Evolutionary conservation across 2,329 filamentous ascomycete genomes (phyloP), one percentile per base, ranked within the genome.

Genomic region (Exutisphaerella laricina): DNA sequence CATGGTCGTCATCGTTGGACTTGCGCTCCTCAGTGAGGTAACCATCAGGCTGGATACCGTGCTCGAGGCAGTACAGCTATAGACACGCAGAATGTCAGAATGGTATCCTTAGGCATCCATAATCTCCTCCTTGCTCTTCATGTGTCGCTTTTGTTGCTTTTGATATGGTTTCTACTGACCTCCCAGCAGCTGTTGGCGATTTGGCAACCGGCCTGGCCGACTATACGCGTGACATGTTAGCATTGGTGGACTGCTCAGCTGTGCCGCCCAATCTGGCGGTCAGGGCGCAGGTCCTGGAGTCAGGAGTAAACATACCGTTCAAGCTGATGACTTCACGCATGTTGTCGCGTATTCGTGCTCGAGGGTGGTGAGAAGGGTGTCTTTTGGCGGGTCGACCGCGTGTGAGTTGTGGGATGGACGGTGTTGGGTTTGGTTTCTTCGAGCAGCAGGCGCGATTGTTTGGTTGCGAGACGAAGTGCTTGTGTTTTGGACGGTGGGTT

Each of bases 141-240:
- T 36, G 18, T 31, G 23, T 33, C 28, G 26, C 36, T 36, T 49
- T 30, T 42, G 29, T 41, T 29, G 40, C 49, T 55, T 41, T 55
- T 49, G 12, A 17, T 29, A 41, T 35, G 51, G 34, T 21, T 46
- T 49, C 63, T 65, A 77, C 87, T 77, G 77, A 98, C 92, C 88
- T 98, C 92, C 92, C 92, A 98, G 83, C 92, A 97, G 63, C 92
- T 92, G 79, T 98, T 98, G 76, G 90, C 92, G 68, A 98, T 98
- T 73, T 98, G 92, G 83, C 92, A 97, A 85, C 92, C 92, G 70
- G 92, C 92, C 82, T 98, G 92, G 75, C 92, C 92, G 79, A 98
- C 92, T 98, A 71, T 65, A 70, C 69, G 63, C 66, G 70, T 63
- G 53, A 52, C 64, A 58, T 55, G 74, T 85, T 67, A 84, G 78